These are phyloP conservation scores for Xylaria sp. DNA, from an alignment of 2,329 filamentous ascomycete genomes.

Conservation along the genomic window DNA sequence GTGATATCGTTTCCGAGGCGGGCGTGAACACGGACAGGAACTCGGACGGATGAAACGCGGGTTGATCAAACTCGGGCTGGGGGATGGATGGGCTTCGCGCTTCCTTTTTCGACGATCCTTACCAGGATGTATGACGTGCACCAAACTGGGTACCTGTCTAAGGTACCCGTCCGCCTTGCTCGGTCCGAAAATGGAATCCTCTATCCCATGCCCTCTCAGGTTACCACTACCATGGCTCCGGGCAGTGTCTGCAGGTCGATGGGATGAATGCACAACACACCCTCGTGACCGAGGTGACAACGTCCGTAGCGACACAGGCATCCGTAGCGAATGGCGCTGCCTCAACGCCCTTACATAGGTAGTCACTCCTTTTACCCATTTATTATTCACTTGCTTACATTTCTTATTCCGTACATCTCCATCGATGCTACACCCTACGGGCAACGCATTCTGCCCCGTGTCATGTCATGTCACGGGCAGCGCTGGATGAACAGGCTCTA, in stretches of 20 bases:
- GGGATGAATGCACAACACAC: constrained; percentile 5
- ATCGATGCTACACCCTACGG: constrained; percentile 1
- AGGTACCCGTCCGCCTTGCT: constrained; percentile 1
- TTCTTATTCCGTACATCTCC: constrained; percentile 10
- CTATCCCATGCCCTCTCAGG: background rate
- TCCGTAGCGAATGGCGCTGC: constrained; percentile 1
- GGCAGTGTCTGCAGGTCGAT: constrained; percentile 23
- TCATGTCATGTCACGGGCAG: background rate
- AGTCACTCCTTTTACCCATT: background rate
- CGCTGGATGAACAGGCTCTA: background rate
- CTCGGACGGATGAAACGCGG: too few species aligned
- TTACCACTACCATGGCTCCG: constrained; percentile 28
- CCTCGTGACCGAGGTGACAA: constrained; percentile 21
- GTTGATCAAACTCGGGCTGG: too few species aligned
- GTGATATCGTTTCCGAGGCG: background rate
- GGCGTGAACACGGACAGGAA: background rate
- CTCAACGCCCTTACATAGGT: background rate
- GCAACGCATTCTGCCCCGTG: constrained; percentile 9
- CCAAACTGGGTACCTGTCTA: background rate
- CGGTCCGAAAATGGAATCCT: constrained; percentile 16
- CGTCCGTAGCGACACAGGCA: constrained; percentile 7
- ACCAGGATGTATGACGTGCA: constrained; percentile 19
- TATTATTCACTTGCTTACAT: constrained; percentile 1
- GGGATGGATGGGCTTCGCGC: too few species aligned
- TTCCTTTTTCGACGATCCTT: constrained; percentile 18